phyloP scores from a whole-genome alignment of 495 filamentous ascomycete genomes.

The Penicillium flavigenum region DNA sequence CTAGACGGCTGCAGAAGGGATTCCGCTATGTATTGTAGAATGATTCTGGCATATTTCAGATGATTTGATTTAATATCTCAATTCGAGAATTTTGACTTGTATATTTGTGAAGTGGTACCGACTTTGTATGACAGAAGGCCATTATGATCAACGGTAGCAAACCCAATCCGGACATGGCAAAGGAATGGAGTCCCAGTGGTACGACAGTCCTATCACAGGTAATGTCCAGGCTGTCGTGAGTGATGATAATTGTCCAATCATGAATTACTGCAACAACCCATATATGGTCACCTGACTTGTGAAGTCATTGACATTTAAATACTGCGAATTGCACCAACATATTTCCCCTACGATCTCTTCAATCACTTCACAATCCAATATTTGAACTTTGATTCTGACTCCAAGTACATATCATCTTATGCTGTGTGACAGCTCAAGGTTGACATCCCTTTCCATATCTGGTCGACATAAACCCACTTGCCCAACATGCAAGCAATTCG shows the following conservation, averaged over 20 bases:
- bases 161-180: background rate
- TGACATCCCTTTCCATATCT: conserved; percentile 10
- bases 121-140: too few species aligned
- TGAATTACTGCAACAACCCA: background rate
- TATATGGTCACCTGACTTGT: conserved; percentile 4
- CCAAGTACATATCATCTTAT: background rate
- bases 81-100: background rate
- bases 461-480: conserved; percentile 8
- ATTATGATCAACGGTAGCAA: too few species aligned
- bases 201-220: background rate
- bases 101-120: too few species aligned
- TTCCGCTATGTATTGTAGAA: conserved; percentile 46
- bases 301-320: conserved; percentile 3
- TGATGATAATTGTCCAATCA: background rate
- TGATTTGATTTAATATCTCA: background rate
- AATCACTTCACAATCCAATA: background rate
- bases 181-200: background rate
- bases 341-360: background rate
- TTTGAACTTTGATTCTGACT: background rate
- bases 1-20: conserved; percentile 47
- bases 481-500: conserved; percentile 38
- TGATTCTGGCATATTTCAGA: background rate
- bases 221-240: too few species aligned
- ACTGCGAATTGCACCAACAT: background rate
- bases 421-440: background rate